Conservation (phyloP, 2,329 filamentous ascomycete species). For the Capronia coronata region DNA sequence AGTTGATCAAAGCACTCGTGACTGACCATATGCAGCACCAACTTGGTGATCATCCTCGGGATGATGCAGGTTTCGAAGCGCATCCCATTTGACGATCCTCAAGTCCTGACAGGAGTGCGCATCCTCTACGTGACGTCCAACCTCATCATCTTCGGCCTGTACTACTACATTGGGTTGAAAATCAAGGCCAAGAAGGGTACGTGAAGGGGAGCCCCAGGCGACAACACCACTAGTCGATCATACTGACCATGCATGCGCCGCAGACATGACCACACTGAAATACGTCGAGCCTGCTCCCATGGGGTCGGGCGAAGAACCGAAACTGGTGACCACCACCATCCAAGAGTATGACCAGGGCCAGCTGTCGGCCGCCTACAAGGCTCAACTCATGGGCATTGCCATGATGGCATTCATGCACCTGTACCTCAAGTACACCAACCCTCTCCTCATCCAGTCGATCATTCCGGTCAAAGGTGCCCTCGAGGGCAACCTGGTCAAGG, state of each 20-base stretch:
- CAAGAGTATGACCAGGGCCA: slow-evolving; percentile 89
- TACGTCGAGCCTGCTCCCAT: slow-evolving; percentile 94
- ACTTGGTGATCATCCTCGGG: slow-evolving; percentile 89
- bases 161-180: slow-evolving; percentile 74
- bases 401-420: slow-evolving; percentile 99
- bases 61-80: slow-evolving; percentile 99
- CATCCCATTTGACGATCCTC: slow-evolving; percentile 87
- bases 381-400: slow-evolving; percentile 87
- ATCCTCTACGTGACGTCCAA: slow-evolving; percentile 64
- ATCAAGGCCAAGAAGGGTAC: slow-evolving; percentile 97
- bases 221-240: neutral
- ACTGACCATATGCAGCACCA: slow-evolving; percentile 57
- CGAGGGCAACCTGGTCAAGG: slow-evolving; percentile 93
- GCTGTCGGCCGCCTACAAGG: slow-evolving; percentile 76
- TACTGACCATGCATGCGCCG: neutral
- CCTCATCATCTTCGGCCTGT: slow-evolving; percentile 74
- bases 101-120: slow-evolving; percentile 59
- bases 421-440: slow-evolving; percentile 99
- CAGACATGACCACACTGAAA: slow-evolving; percentile 95
- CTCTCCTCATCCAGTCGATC: slow-evolving; percentile 95
- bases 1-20: neutral
- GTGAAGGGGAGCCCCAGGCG: slow-evolving; percentile 26
- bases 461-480: slow-evolving; percentile 93
- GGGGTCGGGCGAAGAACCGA: slow-evolving; percentile 88
- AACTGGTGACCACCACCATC: slow-evolving; percentile 92